Percentiles rank a stretch among this genome's conserved stretches.
Evolutionary conservation across 2,329 filamentous ascomycete species (phyloP).

Genomic region (Colletotrichum australisinense): DNA sequence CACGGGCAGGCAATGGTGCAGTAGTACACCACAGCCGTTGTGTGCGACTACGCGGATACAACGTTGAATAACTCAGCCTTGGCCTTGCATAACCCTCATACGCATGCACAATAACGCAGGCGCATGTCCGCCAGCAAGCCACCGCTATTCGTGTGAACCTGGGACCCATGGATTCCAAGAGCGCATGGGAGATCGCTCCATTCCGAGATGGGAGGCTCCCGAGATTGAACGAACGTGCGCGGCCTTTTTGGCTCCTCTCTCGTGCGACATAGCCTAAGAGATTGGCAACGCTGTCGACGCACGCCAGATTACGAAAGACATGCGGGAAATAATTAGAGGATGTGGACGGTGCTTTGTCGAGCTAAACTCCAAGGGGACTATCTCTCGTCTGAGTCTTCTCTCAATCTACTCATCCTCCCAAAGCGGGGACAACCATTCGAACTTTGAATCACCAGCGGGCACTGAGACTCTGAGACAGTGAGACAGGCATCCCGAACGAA

Average conservation of each 20-base stretch:
- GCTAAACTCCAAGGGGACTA: slow-evolving; percentile 5
- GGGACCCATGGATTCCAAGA: not conserved
- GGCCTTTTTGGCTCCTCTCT: not conserved
- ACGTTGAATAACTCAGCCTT: not conserved
- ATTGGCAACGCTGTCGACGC: slow-evolving; percentile 4
- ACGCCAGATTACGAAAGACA: not conserved
- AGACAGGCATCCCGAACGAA: not conserved
- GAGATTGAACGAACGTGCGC: slow-evolving; percentile 32
- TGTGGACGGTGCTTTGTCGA: not conserved
- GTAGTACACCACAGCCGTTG: not conserved
- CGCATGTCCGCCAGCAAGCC: not conserved
- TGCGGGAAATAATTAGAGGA: not conserved
- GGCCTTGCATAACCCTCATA: not conserved
- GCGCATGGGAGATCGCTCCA: slow-evolving; percentile 24
- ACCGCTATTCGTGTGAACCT: not conserved
- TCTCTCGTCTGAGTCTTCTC: not conserved
- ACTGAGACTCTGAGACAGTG: not conserved
- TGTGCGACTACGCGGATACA: not conserved
- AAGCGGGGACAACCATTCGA: not conserved
- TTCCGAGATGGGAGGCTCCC: slow-evolving; percentile 31
- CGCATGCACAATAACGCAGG: not conserved
- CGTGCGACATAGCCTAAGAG: slow-evolving; percentile 13
- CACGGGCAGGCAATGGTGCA: not conserved
- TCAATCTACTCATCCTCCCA: not conserved
- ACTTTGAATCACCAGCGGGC: not conserved